Evolutionary conservation across 208 protist species (phyloP).

Genomic region (Leishmania turanica): DNA sequence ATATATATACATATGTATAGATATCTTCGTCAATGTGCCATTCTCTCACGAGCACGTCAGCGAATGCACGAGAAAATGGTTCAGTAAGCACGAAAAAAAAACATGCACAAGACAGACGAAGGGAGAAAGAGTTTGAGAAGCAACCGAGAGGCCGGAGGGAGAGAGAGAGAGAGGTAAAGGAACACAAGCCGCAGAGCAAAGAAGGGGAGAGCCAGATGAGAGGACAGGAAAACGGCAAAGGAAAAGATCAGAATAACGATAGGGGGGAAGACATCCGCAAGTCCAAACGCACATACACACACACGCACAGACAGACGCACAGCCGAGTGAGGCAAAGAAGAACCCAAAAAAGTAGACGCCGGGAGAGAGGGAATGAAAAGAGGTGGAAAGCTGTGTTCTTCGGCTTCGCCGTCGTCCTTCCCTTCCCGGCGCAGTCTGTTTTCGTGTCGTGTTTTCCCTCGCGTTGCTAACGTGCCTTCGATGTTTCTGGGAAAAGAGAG

Average conservation of each 20-base stretch:
- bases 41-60: background rate
- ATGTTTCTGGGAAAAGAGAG: background rate
- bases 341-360: background rate
- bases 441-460: background rate
- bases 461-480: background rate
- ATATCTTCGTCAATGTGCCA: background rate
- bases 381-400: background rate
- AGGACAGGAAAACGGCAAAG: background rate
- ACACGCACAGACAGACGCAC: background rate
- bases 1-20: too few relatives aligned
- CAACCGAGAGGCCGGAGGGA: background rate
- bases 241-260: background rate
- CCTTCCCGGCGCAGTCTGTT: background rate
- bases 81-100: background rate
- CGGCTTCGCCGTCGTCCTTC: background rate
- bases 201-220: background rate
- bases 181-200: background rate
- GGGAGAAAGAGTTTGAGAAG: background rate
- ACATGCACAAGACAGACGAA: background rate
- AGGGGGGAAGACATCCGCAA: background rate
- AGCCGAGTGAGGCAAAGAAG: conserved; percentile 3
- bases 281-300: background rate
- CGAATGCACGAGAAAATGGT: background rate
- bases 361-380: background rate
- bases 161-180: background rate